Percentiles rank a stretch among this genome's conserved stretches.
Conservation (phyloP, 768 basidiomycete species). For the Tylopilus cervinicoccineus region DNA sequence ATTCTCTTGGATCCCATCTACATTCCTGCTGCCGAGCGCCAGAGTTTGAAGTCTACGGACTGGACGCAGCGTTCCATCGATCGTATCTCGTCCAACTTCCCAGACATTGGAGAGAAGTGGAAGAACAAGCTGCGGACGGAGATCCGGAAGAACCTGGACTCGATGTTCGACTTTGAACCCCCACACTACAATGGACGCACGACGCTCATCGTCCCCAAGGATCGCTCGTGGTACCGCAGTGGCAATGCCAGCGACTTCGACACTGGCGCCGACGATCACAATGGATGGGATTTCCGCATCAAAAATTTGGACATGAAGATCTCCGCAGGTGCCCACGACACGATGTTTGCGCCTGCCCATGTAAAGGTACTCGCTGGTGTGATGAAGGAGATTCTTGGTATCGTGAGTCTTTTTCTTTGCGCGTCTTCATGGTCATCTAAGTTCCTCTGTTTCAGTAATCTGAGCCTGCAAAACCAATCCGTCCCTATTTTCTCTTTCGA, state of each 20-base stretch:
- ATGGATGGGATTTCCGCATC: conserved; percentile 28
- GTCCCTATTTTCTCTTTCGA: background rate
- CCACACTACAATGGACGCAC: conserved; percentile 21
- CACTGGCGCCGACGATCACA: conserved; percentile 29
- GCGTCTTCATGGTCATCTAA: background rate
- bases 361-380: conserved; percentile 28
- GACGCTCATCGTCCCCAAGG: conserved; percentile 28
- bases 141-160: conserved; percentile 31
- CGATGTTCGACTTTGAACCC: conserved; percentile 31
- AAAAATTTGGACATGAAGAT: conserved; percentile 27
- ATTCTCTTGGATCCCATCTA: conserved; percentile 30
- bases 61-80: conserved; percentile 30
- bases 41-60: conserved; percentile 28
- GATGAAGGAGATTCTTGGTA: conserved; percentile 16
- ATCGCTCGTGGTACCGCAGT: conserved; percentile 31
- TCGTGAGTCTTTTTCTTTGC: conserved; percentile 5
- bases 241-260: conserved; percentile 28
- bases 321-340: conserved; percentile 26
- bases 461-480: background rate
- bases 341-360: conserved; percentile 31
- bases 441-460: background rate
- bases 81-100: conserved; percentile 29
- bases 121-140: conserved; percentile 27
- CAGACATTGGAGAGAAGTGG: conserved; percentile 31
- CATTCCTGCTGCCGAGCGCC: conserved; percentile 25